A percentile compares a stretch with the other conserved stretches of the same genome.
These are phyloP conservation scores for Senecio squalidus DNA, from an alignment of 140 eudicot species.

Conservation along the genomic window DNA sequence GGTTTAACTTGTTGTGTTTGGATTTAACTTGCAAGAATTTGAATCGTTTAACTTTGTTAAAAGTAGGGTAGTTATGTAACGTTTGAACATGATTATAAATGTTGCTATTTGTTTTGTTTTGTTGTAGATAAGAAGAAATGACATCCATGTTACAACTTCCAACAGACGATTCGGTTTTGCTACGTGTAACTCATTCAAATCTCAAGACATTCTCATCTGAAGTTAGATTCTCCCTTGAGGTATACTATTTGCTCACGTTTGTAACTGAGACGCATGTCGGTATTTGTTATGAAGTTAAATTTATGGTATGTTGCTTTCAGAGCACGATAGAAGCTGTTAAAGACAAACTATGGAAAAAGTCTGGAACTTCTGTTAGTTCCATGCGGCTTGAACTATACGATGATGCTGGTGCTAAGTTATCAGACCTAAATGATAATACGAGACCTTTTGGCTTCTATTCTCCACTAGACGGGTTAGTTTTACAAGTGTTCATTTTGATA, in stretches of 20 bases:
- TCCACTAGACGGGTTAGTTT: conserved; percentile 79
- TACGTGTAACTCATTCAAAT: conserved; percentile 75
- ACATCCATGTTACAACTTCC: conserved; percentile 60
- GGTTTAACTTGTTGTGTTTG: conserved; percentile 5
- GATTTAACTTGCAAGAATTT: not conserved
- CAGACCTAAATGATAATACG: conserved; percentile 45
- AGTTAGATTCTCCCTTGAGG: conserved; percentile 80
- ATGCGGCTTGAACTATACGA: conserved; percentile 84
- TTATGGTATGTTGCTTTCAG: conserved; percentile 32
- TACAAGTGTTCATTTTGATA: not conserved
- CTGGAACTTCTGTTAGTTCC: conserved; percentile 82
- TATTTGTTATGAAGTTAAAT: not conserved
- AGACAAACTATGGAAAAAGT: conserved; percentile 90
- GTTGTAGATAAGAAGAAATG: conserved; percentile 41
- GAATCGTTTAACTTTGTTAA: not conserved
- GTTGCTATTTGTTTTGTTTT: not conserved
- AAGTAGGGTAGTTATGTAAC: not conserved
- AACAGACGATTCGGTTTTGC: conserved; percentile 69
- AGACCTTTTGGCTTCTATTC: conserved; percentile 80
- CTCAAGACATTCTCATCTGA: conserved; percentile 77
- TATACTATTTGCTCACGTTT: conserved; percentile 12
- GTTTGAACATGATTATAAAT: not conserved
- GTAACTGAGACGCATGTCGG: not conserved
- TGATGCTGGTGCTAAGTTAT: conserved; percentile 57
- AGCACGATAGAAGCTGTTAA: conserved; percentile 85